Percentiles rank a stretch among this genome's conserved stretches.
Conservation (phyloP, 768 basidiomycete genomes). For the Auriscalpium microsporum region DNA sequence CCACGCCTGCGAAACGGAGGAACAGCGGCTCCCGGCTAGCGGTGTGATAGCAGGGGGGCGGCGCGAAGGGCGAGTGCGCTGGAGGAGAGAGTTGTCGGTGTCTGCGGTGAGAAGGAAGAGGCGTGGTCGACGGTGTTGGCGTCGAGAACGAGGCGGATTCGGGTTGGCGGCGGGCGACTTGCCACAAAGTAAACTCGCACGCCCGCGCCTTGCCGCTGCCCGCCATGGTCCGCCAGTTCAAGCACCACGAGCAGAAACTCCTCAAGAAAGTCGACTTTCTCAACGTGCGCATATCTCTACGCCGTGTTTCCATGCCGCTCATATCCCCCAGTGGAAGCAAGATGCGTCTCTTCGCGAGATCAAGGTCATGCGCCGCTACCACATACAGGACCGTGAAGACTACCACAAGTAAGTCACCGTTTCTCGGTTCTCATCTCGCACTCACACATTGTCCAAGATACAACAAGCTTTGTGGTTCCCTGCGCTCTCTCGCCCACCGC, state of each 20-base stretch:
- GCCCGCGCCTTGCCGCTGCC: constrained; percentile 7
- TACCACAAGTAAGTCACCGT: constrained; percentile 65
- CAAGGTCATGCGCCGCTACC: constrained; percentile 91
- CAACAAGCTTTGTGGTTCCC: constrained; percentile 88
- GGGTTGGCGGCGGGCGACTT: background rate
- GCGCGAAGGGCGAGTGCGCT: constrained; percentile 8
- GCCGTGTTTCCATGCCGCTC: background rate
- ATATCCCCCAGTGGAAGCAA: constrained; percentile 76
- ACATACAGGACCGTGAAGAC: constrained; percentile 90
- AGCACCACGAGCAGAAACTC: constrained; percentile 92
- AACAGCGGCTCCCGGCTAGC: constrained; percentile 13
- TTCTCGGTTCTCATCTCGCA: background rate
- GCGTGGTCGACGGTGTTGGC: constrained; percentile 13
- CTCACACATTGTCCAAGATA: constrained; percentile 41
- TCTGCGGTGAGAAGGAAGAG: constrained; percentile 5
- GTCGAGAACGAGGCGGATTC: constrained; percentile 17
- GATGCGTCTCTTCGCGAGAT: constrained; percentile 87
- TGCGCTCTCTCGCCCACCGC: constrained; percentile 81
- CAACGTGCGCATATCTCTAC: constrained; percentile 44
- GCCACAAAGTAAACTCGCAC: constrained; percentile 13
- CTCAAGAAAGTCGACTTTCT: constrained; percentile 97
- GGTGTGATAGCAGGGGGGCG: constrained; percentile 16
- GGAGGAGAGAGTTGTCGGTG: constrained; percentile 7
- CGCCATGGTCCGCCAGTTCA: constrained; percentile 83
- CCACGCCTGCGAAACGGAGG: constrained; percentile 10